Percentiles rank a stretch among this genome's conserved stretches.
Evolutionary conservation across 345 rosid genomes (phyloP).

Genomic region (Psidium guajava): DNA sequence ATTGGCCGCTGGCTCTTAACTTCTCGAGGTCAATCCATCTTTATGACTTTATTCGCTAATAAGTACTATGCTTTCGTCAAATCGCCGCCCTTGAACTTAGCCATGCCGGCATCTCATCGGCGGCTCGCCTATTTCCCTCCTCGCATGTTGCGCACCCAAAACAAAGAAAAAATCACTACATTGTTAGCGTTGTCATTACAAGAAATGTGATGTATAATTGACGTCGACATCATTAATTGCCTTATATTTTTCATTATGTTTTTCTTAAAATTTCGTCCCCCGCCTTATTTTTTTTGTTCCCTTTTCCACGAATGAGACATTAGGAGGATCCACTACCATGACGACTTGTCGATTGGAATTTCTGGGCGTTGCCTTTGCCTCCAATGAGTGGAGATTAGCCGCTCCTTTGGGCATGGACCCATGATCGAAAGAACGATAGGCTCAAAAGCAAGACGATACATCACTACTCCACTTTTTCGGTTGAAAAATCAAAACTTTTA

Average conservation of each 20-base stretch:
- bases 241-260: not conserved
- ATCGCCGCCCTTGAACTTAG: not conserved
- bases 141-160: not conserved
- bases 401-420: no score
- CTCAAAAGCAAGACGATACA: no score
- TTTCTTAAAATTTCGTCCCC: no score
- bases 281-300: not conserved
- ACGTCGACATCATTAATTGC: not conserved
- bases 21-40: not conserved
- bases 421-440: no score
- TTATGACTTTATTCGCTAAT: not conserved
- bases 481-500: no score
- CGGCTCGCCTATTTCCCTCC: not conserved
- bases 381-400: no score
- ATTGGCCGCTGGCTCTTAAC: not conserved
- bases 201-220: not conserved
- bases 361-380: no score
- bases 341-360: not conserved
- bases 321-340: not conserved
- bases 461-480: no score
- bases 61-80: not conserved
- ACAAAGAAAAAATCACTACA: accelerated
- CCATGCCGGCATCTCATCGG: not conserved
- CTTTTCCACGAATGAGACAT: not conserved
- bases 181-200: not conserved